phyloP scores from a whole-genome alignment of 495 filamentous ascomycete genomes.

The Delitschia confertaspora region DNA sequence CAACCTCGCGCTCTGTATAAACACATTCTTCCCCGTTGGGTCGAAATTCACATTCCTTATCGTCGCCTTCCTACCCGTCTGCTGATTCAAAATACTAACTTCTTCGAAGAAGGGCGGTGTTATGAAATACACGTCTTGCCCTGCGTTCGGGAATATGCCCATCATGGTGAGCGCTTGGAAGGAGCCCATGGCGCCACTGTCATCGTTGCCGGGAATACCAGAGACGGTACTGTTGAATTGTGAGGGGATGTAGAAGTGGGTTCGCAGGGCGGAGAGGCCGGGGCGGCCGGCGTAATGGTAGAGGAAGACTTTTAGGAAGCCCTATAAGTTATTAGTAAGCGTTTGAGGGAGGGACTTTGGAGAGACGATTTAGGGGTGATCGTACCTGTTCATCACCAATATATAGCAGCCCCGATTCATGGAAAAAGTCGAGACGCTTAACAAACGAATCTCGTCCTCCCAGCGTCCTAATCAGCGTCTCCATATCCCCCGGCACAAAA shows the following conservation, averaged over 20 bases:
- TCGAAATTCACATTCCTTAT: conserved; percentile 59
- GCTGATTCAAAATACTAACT: conserved; percentile 51
- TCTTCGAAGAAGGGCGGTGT: conserved; percentile 49
- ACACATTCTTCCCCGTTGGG: conserved; percentile 49
- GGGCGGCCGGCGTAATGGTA: conserved; percentile 67
- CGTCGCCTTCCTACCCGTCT: conserved; percentile 55
- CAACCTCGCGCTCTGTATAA: conserved; percentile 61
- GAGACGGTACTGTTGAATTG: conserved; percentile 53
- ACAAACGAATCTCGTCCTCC: conserved; percentile 55
- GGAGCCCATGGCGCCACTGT: conserved; percentile 64
- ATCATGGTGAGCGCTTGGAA: conserved; percentile 66
- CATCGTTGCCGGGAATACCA: conserved; percentile 69
- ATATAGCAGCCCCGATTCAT: conserved; percentile 56
- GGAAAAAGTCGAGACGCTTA: conserved; percentile 55
- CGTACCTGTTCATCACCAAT: conserved; percentile 67
- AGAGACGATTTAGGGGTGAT: too few relatives aligned
- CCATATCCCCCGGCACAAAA: conserved; percentile 61
- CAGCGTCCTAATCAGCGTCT: conserved; percentile 50
- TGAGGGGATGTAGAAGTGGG: conserved; percentile 58
- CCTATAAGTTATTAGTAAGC: too few relatives aligned
- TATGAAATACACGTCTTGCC: conserved; percentile 69
- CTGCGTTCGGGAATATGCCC: conserved; percentile 66
- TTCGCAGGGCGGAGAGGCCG: conserved; percentile 50
- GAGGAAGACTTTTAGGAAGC: conserved; percentile 60
- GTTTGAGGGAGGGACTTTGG: too few relatives aligned